Conservation (phyloP, 441 rosid genomes). For the Daphne laureola region DNA sequence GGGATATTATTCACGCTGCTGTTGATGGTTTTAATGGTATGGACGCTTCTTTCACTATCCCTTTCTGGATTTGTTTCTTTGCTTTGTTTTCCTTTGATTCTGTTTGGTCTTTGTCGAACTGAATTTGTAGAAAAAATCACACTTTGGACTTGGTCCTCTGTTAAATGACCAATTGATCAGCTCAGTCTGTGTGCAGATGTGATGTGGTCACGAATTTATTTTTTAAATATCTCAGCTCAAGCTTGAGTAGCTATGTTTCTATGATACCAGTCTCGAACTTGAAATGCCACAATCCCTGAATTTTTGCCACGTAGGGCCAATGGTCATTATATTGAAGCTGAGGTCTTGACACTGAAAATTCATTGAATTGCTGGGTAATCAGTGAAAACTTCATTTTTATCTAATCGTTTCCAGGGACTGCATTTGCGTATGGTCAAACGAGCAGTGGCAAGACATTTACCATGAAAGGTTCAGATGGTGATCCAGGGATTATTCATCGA, state of each 20-base stretch:
- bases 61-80: not conserved
- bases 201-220: too few species aligned
- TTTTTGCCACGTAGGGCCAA: too few species aligned
- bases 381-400: not conserved
- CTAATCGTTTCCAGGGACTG: slow-evolving; percentile 45
- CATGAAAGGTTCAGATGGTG: slow-evolving; percentile 74
- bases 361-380: not conserved
- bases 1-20: slow-evolving; percentile 64
- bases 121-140: too few species aligned
- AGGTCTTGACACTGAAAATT: too few species aligned
- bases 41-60: not conserved
- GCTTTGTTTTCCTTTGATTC: slow-evolving; percentile 3
- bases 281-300: too few species aligned
- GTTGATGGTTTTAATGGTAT: slow-evolving; percentile 84
- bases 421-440: slow-evolving; percentile 95
- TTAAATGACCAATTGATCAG: not conserved
- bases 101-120: not conserved
- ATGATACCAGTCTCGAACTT: too few species aligned
- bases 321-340: not conserved
- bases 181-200: not conserved
- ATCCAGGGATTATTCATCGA: slow-evolving; percentile 69
- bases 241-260: too few species aligned
- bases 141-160: not conserved
- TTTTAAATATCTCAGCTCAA: too few species aligned
- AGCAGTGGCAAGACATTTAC: slow-evolving; percentile 97